phyloP scores from a whole-genome alignment of 352 stramenopile genomes.

The Pythium brassicae region DNA sequence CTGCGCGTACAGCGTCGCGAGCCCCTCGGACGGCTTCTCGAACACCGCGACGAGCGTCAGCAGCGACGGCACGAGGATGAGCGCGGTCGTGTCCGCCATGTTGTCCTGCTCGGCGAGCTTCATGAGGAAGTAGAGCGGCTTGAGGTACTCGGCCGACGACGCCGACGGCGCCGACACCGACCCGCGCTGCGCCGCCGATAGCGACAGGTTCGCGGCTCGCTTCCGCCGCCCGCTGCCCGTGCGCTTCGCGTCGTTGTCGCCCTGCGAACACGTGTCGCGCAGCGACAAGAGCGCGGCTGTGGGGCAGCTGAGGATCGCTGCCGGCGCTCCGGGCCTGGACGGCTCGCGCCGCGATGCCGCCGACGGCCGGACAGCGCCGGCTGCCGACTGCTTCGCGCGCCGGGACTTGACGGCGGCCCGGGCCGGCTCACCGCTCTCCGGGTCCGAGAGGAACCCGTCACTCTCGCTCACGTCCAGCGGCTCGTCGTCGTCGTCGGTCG shows the following conservation, averaged over 20 bases:
- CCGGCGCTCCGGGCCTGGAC: background rate
- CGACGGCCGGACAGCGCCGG: too few relatives aligned
- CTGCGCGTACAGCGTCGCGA: constrained; percentile 62
- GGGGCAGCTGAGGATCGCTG: constrained; percentile 4
- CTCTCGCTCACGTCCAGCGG: constrained; percentile 11
- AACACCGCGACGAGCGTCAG: constrained; percentile 73
- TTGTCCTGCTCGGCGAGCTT: constrained; percentile 87
- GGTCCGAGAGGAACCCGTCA: constrained; percentile 14
- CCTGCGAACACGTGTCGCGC: constrained; percentile 4
- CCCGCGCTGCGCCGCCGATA: constrained; percentile 2
- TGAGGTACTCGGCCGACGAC: constrained; percentile 32
- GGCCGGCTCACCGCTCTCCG: constrained; percentile 1
- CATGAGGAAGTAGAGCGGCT: constrained; percentile 83
- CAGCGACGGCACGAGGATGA: constrained; percentile 81
- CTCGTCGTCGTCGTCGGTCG: constrained; percentile 5
- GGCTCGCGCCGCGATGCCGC: too few relatives aligned
- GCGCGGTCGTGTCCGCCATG: constrained; percentile 82
- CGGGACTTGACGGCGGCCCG: constrained; percentile 8
- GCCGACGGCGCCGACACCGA: background rate
- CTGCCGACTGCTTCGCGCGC: constrained; percentile 1
- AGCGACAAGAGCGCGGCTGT: constrained; percentile 4
- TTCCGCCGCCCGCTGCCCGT: background rate
- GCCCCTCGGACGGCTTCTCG: constrained; percentile 59
- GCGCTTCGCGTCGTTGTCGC: background rate
- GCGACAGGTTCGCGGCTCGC: constrained; percentile 1